These are phyloP conservation scores for Echinosphaeria canescens DNA, from an alignment of 2,329 filamentous ascomycete genomes.

Conservation along the genomic window DNA sequence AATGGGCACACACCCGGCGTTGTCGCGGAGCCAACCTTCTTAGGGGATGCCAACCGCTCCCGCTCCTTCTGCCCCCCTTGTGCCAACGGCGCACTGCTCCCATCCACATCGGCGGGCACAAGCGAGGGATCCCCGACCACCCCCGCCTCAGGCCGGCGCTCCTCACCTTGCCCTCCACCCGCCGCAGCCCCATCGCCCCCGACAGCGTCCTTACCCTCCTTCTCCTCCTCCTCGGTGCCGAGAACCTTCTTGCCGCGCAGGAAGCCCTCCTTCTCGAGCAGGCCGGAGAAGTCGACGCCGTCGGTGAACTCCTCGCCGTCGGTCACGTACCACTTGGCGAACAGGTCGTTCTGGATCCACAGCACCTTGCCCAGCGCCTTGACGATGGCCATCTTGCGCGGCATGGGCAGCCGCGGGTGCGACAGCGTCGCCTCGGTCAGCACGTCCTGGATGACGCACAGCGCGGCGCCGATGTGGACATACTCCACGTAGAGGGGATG, in stretches of 20 bases:
- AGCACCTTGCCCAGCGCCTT: constrained; percentile 63
- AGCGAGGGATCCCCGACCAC: no score
- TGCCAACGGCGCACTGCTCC: no score
- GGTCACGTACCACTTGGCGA: constrained; percentile 62
- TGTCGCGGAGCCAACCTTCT: no score
- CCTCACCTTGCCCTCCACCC: no score
- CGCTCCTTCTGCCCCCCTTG: no score
- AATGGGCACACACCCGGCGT: no score
- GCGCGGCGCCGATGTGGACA: constrained; percentile 50
- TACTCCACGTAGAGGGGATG: constrained; percentile 64
- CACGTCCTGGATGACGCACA: constrained; percentile 60
- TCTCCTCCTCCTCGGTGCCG: constrained; percentile 16
- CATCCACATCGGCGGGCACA: no score
- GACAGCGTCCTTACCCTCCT: no score
- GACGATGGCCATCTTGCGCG: constrained; percentile 49
- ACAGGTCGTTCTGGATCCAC: constrained; percentile 76
- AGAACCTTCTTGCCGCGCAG: constrained; percentile 39
- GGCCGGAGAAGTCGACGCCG: constrained; percentile 20
- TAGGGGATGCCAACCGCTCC: no score
- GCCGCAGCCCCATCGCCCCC: no score
- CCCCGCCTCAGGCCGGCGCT: no score
- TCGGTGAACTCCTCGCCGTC: constrained; percentile 39
- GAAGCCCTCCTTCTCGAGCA: constrained; percentile 39
- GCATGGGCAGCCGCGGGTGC: constrained; percentile 42
- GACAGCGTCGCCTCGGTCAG: constrained; percentile 57